A percentile compares a stretch with the other conserved stretches of the same genome.
These are phyloP conservation scores for Sugiyamaella paludigena DNA, from an alignment of 1,139 yeast species.

Conservation along the genomic window DNA sequence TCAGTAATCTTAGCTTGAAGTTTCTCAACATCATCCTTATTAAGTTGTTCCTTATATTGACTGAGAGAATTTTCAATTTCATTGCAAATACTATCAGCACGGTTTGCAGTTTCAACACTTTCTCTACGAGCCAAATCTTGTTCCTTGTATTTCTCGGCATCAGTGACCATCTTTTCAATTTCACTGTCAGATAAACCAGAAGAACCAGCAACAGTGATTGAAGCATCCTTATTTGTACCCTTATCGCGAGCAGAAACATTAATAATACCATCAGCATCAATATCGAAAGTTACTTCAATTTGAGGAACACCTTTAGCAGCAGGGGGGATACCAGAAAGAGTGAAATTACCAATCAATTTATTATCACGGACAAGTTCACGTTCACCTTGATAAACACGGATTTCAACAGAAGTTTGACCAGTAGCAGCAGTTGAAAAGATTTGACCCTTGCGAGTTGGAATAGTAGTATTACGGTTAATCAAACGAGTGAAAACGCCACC, in stretches of 20 bases:
- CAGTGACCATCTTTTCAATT: conserved; percentile 97
- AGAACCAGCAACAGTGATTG: conserved; percentile 98
- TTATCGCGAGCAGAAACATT: conserved; percentile 98
- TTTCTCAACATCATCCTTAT: conserved; percentile 82
- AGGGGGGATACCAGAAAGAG: conserved; percentile 91
- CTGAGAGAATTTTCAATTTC: conserved; percentile 93
- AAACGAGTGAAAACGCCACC: conserved; percentile 99
- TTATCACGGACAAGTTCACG: conserved; percentile 98
- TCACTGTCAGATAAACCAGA: conserved; percentile 96
- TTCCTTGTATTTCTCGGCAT: conserved; percentile 97
- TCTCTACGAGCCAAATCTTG: conserved; percentile 94
- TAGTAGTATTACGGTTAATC: conserved; percentile 96
- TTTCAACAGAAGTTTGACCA: conserved; percentile 98
- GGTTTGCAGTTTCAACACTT: conserved; percentile 93
- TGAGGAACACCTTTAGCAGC: conserved; percentile 99
- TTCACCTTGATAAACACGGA: conserved; percentile 99
- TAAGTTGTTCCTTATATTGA: conserved; percentile 92
- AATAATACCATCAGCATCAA: conserved; percentile 98
- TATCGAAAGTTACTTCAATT: conserved; percentile 96
- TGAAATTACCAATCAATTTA: conserved; percentile 97
- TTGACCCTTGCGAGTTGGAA: conserved; percentile 96
- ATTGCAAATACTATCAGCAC: conserved; percentile 94
- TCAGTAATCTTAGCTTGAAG: conserved; percentile 72
- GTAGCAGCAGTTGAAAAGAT: conserved; percentile 98
- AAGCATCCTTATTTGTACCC: conserved; percentile 97